phyloP scores from a whole-genome alignment of 176 grass and related monocot genomes.

The Oryza meridionalis region DNA sequence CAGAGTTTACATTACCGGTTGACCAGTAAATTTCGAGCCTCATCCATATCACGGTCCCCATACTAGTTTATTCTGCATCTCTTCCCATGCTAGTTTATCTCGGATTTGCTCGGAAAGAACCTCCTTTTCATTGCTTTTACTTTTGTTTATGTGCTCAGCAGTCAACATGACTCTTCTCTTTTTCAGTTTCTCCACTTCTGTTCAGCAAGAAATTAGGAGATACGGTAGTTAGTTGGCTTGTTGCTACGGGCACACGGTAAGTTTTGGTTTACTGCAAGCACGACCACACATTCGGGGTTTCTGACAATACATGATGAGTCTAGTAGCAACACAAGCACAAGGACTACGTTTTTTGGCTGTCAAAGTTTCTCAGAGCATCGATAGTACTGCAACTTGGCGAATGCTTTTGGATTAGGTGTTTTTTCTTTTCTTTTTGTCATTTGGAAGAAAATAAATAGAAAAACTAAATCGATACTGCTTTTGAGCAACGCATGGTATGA shows the following conservation, averaged over 20 bases:
- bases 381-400: neutral
- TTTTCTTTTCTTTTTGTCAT: neutral
- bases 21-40: no score
- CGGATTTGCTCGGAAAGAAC: neutral
- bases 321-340: neutral
- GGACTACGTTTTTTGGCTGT: neutral
- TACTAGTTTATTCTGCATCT: neutral
- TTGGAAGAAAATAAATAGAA: neutral
- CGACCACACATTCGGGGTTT: neutral
- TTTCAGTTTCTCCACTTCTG: neutral
- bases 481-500: neutral
- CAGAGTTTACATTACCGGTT: no score
- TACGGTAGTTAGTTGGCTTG: neutral
- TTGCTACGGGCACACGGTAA: neutral
- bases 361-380: neutral
- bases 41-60: no score
- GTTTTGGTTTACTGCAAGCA: no score
- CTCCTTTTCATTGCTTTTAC: neutral
- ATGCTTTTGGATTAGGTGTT: neutral
- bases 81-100: neutral
- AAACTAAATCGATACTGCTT: neutral
- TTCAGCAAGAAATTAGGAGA: neutral
- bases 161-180: neutral
- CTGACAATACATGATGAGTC: neutral
- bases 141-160: neutral